Percentiles rank a stretch among this genome's conserved stretches.
Evolutionary conservation across 805 yeast species (phyloP).

Genomic region (Candida vartiovaarae): DNA sequence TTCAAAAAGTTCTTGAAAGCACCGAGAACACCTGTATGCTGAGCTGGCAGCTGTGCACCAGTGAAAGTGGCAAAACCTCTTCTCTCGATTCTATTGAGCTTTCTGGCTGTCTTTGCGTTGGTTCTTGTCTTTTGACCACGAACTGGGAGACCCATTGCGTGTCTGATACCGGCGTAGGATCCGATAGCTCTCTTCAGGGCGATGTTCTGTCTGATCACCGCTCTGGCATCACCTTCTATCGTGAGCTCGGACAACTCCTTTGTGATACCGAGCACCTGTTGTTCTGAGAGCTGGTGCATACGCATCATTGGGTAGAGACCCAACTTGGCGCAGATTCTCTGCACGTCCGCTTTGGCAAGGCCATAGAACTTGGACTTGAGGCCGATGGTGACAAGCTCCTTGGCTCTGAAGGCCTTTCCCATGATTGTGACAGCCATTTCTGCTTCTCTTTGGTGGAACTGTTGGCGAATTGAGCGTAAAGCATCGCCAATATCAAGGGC

Average conservation of each 20-base stretch:
- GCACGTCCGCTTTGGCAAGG: slow-evolving; percentile 69
- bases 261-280: slow-evolving; percentile 77
- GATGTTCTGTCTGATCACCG: slow-evolving; percentile 72
- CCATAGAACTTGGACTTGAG: slow-evolving; percentile 82
- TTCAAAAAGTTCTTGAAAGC: slow-evolving; percentile 19
- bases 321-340: slow-evolving; percentile 72
- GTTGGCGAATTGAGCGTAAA: not conserved
- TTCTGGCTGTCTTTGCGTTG: slow-evolving; percentile 85
- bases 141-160: slow-evolving; percentile 74
- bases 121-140: slow-evolving; percentile 89
- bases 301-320: slow-evolving; percentile 93
- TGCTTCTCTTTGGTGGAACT: too few relatives aligned
- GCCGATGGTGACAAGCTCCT: slow-evolving; percentile 40
- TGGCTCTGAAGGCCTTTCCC: slow-evolving; percentile 25
- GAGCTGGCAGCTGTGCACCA: not conserved
- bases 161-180: slow-evolving; percentile 83
- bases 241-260: slow-evolving; percentile 80
- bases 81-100: slow-evolving; percentile 73
- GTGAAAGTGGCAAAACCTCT: slow-evolving; percentile 28
- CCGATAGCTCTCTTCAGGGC: slow-evolving; percentile 74
- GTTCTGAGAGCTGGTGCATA: slow-evolving; percentile 86
- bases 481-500: not conserved
- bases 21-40: slow-evolving; percentile 14
- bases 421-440: slow-evolving; percentile 21
- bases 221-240: slow-evolving; percentile 74